Evolutionary conservation across 202 grass and related monocot genomes (phyloP).

Genomic region (Schoenoplectus triqueter): DNA sequence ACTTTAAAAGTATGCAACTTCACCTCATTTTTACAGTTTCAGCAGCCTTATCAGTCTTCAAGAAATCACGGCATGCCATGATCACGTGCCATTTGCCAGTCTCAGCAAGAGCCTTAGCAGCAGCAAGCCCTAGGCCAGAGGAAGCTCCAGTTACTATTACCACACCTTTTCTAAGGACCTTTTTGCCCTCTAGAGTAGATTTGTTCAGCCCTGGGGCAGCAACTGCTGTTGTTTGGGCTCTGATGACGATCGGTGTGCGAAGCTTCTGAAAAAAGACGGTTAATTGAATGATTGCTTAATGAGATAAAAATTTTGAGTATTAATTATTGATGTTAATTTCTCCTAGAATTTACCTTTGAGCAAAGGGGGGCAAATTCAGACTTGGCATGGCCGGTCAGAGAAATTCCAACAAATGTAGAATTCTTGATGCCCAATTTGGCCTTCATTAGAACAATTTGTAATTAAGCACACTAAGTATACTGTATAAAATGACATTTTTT

Average conservation of each 20-base stretch:
- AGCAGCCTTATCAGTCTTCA: slow-evolving; percentile 80
- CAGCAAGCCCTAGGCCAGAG: slow-evolving; percentile 71
- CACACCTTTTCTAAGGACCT: slow-evolving; percentile 80
- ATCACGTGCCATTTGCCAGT: slow-evolving; percentile 86
- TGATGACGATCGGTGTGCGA: slow-evolving; percentile 36
- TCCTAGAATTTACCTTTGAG: slow-evolving; percentile 28
- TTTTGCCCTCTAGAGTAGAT: slow-evolving; percentile 48
- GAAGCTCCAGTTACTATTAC: slow-evolving; percentile 86
- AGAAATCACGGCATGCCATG: slow-evolving; percentile 90
- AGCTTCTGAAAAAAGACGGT: slow-evolving; percentile 30
- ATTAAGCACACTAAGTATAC: too few relatives aligned
- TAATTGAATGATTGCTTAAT: not conserved
- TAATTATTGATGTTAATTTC: too few relatives aligned
- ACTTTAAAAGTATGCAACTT: too few relatives aligned
- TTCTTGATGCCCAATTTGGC: slow-evolving; percentile 52
- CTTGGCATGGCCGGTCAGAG: slow-evolving; percentile 32
- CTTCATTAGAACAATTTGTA: slow-evolving; percentile 10
- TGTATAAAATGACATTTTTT: too few relatives aligned
- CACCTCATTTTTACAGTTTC: too few relatives aligned
- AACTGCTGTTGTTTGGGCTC: slow-evolving; percentile 62
- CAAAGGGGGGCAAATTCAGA: slow-evolving; percentile 19
- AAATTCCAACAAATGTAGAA: slow-evolving; percentile 51
- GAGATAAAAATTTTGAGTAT: not conserved
- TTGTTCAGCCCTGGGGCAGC: slow-evolving; percentile 46
- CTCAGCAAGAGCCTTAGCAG: slow-evolving; percentile 80